Evolutionary conservation across 2,329 filamentous ascomycete species (phyloP).

Genomic region (Tolypocladium endophyticum): DNA sequence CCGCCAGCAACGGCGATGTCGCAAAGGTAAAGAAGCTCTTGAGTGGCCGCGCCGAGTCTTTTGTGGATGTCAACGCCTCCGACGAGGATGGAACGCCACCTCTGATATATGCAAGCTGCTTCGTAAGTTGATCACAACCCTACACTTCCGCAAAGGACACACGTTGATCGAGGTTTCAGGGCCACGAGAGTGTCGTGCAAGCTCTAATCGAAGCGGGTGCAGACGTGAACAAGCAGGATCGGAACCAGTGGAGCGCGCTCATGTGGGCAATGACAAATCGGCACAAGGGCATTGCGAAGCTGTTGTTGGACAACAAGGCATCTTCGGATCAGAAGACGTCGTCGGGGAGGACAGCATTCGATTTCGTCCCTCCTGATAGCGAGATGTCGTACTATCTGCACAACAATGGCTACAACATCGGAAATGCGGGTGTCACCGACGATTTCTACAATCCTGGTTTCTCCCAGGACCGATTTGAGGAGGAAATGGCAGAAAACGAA

Average conservation of each 20-base stretch:
- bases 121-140: constrained; percentile 46
- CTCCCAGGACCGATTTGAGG: constrained; percentile 87
- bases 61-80: constrained; percentile 74
- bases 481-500: constrained; percentile 94
- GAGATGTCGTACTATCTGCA: constrained; percentile 95
- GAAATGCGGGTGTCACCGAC: constrained; percentile 66
- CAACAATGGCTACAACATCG: constrained; percentile 85
- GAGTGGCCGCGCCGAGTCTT: constrained; percentile 59
- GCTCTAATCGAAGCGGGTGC: constrained; percentile 77
- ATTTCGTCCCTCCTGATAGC: constrained; percentile 90
- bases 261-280: constrained; percentile 99
- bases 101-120: constrained; percentile 94
- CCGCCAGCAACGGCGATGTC: constrained; percentile 90
- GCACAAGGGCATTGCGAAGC: constrained; percentile 91
- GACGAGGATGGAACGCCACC: constrained; percentile 96
- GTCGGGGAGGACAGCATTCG: constrained; percentile 84
- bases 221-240: constrained; percentile 85
- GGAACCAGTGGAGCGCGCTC: constrained; percentile 91
- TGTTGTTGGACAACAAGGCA: constrained; percentile 82
- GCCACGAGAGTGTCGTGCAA: constrained; percentile 81
- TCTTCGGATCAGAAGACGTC: constrained; percentile 95
- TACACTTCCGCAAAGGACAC: constrained; percentile 4
- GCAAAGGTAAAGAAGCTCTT: constrained; percentile 70
- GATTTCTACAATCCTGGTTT: constrained; percentile 94
- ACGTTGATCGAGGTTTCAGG: constrained; percentile 32